phyloP scores from a whole-genome alignment of 139 green algal genomes.

The Micractinium sp. region DNA sequence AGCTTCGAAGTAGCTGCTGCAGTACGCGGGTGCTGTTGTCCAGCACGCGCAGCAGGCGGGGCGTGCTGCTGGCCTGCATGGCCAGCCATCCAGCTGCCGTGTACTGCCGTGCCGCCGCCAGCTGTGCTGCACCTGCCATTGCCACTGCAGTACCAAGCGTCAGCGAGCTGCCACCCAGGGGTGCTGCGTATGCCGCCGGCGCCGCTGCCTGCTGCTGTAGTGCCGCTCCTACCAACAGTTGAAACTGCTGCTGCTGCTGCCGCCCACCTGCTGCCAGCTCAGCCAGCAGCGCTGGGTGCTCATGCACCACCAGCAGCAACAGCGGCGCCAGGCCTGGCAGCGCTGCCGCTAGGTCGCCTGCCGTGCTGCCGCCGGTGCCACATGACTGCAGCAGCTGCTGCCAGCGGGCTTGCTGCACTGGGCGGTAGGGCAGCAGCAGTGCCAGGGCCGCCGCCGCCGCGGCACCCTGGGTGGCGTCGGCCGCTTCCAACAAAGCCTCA shows the following conservation, averaged over 20 bases:
- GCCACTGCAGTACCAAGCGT: slow-evolving; percentile 2
- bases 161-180: neutral
- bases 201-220: slow-evolving; percentile 24
- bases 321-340: slow-evolving; percentile 1
- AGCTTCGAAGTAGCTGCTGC: slow-evolving; percentile 24
- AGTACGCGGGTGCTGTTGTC: slow-evolving; percentile 20
- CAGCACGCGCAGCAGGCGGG: slow-evolving; percentile 35
- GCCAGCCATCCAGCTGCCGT: slow-evolving; percentile 28
- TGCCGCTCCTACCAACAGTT: neutral
- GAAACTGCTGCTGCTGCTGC: neutral
- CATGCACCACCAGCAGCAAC: neutral
- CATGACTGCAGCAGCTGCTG: neutral
- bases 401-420: neutral
- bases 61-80: slow-evolving; percentile 18
- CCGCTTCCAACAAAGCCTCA: slow-evolving; percentile 1
- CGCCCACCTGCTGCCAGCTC: neutral
- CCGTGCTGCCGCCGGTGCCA: neutral
- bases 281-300: neutral
- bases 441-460: slow-evolving; percentile 26
- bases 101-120: slow-evolving; percentile 25
- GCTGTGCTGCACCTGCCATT: slow-evolving; percentile 5
- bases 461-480: slow-evolving; percentile 15
- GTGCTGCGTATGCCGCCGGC: neutral
- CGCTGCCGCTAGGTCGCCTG: neutral
- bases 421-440: slow-evolving; percentile 10